These are phyloP conservation scores for Polygonum maritimum DNA, from an alignment of 148 eudicot genomes.

Conservation along the genomic window DNA sequence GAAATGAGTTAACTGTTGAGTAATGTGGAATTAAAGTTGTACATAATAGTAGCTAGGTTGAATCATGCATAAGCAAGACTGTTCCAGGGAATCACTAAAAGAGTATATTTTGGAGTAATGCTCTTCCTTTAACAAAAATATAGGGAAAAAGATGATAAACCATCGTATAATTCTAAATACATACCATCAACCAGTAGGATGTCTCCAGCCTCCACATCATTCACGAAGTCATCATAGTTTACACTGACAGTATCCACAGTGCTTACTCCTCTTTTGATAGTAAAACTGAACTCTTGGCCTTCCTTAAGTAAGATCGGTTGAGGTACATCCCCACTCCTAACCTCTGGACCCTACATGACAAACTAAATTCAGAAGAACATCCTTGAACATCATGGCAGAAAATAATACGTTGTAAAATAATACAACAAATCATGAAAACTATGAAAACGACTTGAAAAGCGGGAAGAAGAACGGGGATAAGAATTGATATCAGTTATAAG, in stretches of 20 bases:
- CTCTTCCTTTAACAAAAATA: background rate
- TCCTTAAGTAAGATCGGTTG: conserved; percentile 69
- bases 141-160: background rate
- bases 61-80: background rate
- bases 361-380: background rate
- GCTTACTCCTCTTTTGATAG: conserved; percentile 90
- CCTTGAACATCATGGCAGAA: background rate
- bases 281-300: conserved; percentile 93
- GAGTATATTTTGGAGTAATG: background rate
- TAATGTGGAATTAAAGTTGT: background rate
- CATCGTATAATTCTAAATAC: background rate
- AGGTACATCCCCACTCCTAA: conserved; percentile 98
- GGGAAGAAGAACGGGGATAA: background rate
- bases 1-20: background rate
- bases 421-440: background rate
- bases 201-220: conserved; percentile 94
- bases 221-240: conserved; percentile 96
- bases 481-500: background rate
- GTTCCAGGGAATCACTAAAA: background rate
- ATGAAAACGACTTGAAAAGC: background rate
- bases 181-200: conserved; percentile 98
- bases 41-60: background rate
- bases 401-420: background rate
- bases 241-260: conserved; percentile 85
- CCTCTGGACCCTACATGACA: conserved; percentile 82